Evolutionary conservation across 768 basidiomycete species (phyloP), one percentile per base, ranked within the genome.

Genomic region (Pulveroboletus ravenelii): DNA sequence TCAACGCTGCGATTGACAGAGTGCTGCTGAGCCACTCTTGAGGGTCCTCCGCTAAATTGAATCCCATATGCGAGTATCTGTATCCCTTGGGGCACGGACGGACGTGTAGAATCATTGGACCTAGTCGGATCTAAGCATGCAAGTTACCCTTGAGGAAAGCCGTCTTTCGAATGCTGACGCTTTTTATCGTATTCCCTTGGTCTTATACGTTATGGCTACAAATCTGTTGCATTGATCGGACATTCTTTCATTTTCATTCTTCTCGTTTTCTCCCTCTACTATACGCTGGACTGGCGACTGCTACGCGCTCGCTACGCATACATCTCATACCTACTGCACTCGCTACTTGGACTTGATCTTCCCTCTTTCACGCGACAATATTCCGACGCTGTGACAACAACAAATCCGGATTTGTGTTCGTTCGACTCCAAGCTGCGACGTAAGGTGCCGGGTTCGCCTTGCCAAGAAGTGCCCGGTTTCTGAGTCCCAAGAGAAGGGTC

Each of bases 1-100:
- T 93, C 68, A 93, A 93, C 56, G 76, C 81, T 42, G 78, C 82
- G 13, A 91, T 93, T 55, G 89, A 92, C 62, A 74, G 82, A 47
- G 74, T 81, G 38, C 72, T 92, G 50, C 72, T 88, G 29, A 74
- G 71, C 51, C 82, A 81, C 27, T 48, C 61, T 8, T 64, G 51
- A 64, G 39, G 35, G 3, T 14, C 3, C 34, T 38, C 20, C 10
- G 30, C 27, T n/a, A 20, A 6, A 23, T n/a, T 3, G n/a, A 36
- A 48, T 7, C 39, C 6, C n/a, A 15, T n/a, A 25, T 10, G 7
- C 3, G 18, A 10, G 23, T 40, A 27, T 17, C 20, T 20, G 6
- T 27, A 47, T 36, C 39, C 6, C 30, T 14, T 17, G 35, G 23
- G 23, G 43, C 48, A 41, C 27, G 59, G 41, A 47, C 41, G 52